Evolutionary conservation across 176 grass and related monocot species (phyloP), one percentile per base, ranked within the genome.

Genomic region (Lolium perenne): DNA sequence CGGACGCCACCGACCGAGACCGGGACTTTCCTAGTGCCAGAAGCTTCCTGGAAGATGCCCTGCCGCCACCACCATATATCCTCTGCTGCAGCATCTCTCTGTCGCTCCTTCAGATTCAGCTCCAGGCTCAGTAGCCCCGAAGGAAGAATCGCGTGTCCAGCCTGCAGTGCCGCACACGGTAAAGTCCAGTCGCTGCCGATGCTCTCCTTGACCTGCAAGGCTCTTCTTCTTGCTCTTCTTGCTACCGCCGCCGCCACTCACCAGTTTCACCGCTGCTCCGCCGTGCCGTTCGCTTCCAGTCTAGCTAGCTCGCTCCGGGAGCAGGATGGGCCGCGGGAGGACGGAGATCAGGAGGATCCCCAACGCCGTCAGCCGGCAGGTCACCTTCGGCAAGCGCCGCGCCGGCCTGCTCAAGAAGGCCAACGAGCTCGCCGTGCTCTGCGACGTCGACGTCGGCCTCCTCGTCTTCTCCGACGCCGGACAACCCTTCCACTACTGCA

Each of bases 381-480:
- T 69, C 2, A 86, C 81, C 66, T 90, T 90, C 88, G 79, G 66
- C 41, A 93, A 93, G 92, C 79, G 92, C 60, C 49, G 83, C 67
- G 47, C 21, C 16, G 88, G 92, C 7, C 32, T 93, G 13, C 68
- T 91, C 4, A 93, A 93, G 86, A 93, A 93, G 76, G 92, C 88
- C 0, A 32, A 32, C 12, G 88, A 93, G 79, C 86, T 93, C 63
- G 88, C 83, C 26, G 78, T 91, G 38, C 92, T 93, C n/a, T 93
- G 92, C 35, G 88, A 88, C 22, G 86, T 25, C 0, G 32, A 86
- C 67, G 41, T 93, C 43, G 88, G 86, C 35, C 71, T 84, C 14
- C 12, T 93, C 88, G 47, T 86, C 79, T 91, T 93, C 88, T 83
- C 86, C 92, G 65, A 49, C 74, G 45, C 6, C 15, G 92, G 83